These are phyloP conservation scores for Arachis hypogaea DNA, from an alignment of 306 rosid species.

Conservation along the genomic window DNA sequence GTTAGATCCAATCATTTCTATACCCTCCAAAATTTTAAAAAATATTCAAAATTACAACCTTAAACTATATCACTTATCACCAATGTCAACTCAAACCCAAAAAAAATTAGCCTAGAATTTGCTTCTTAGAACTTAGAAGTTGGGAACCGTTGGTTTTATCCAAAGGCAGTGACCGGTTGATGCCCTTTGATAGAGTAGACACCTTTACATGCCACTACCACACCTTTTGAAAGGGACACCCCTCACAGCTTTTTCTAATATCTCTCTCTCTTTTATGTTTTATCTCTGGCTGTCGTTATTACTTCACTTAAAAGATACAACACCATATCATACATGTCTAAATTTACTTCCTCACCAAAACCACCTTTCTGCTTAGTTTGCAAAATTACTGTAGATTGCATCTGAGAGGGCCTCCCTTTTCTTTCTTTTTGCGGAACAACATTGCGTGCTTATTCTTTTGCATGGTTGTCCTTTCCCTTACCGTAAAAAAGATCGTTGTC, in stretches of 20 bases:
- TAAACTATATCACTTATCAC: too few species aligned
- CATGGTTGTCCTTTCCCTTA: conserved; percentile 31
- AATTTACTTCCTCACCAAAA: conserved; percentile 39
- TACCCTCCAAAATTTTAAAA: too few species aligned
- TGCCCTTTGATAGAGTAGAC: conserved; percentile 36
- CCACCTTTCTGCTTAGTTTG: conserved; percentile 33
- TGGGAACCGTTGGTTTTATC: conserved; percentile 36
- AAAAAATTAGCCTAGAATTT: neutral
- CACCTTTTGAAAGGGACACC: conserved; percentile 54
- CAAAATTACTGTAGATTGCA: conserved; percentile 36
- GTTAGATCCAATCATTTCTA: too few species aligned
- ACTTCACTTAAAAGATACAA: conserved; percentile 53
- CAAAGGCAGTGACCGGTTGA: conserved; percentile 33
- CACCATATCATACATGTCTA: conserved; percentile 35
- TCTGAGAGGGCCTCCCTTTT: conserved; percentile 17
- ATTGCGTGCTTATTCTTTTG: conserved; percentile 22
- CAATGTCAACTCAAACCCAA: too few species aligned
- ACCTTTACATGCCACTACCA: conserved; percentile 43
- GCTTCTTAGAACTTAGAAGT: conserved; percentile 37
- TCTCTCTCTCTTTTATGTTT: neutral
- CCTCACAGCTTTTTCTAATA: conserved; percentile 31
- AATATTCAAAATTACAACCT: too few species aligned
- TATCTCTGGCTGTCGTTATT: conserved; percentile 10
- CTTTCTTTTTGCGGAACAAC: conserved; percentile 21
- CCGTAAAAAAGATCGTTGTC: too few species aligned